A percentile compares a stretch with the other conserved stretches of the same genome.
phyloP scores from a whole-genome alignment of 306 rosid species.

The Vigna nakashimae region DNA sequence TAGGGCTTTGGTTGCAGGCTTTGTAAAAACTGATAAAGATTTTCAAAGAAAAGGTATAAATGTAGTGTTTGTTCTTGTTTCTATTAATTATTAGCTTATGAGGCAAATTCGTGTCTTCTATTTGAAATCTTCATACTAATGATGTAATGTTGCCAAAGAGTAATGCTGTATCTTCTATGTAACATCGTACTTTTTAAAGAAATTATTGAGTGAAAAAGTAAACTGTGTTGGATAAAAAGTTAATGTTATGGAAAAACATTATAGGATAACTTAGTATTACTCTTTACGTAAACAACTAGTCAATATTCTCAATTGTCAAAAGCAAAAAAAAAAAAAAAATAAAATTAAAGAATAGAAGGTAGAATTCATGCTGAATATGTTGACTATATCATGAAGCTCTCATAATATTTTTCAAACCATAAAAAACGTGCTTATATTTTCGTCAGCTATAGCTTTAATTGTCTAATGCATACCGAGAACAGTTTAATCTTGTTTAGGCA shows the following conservation, averaged over 20 bases:
- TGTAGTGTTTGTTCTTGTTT: conserved; percentile 17
- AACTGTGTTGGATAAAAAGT: neutral
- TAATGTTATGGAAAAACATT: too few relatives aligned
- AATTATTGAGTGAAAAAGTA: neutral
- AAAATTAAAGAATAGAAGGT: conserved; percentile 1
- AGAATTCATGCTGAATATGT: conserved; percentile 25
- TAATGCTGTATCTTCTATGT: neutral
- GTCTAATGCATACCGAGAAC: neutral
- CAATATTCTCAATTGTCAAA: conserved; percentile 21
- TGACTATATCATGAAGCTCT: neutral
- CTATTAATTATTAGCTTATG: conserved; percentile 29
- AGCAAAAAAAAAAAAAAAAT: neutral
- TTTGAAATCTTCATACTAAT: conserved; percentile 29
- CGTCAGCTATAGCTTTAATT: conserved; percentile 6
- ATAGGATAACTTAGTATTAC: too few relatives aligned
- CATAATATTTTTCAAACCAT: conserved; percentile 24
- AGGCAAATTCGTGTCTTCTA: conserved; percentile 18
- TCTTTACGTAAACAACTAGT: conserved; percentile 15
- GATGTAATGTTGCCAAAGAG: neutral
- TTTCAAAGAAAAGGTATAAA: conserved; percentile 73
- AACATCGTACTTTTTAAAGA: neutral
- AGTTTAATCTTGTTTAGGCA: neutral
- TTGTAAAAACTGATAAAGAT: conserved; percentile 97
- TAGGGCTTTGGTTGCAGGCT: conserved; percentile 98
- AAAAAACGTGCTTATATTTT: neutral